Evolutionary conservation across 768 basidiomycete species (phyloP).

Genomic region (Calvatia gigantea): DNA sequence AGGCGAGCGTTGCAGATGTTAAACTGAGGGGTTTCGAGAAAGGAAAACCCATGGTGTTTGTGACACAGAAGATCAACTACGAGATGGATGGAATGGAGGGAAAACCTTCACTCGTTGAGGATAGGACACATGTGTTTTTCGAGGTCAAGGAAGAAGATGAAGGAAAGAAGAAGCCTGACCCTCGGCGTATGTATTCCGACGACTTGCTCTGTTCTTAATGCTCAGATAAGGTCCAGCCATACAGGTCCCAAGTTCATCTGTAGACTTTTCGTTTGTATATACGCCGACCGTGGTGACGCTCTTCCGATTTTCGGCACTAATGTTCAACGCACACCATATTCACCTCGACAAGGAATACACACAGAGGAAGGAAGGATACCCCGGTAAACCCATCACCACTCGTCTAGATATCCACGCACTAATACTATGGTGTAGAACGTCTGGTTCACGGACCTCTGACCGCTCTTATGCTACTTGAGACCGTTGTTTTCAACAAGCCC

Average conservation of each 20-base stretch:
- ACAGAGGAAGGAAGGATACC: slow-evolving; percentile 64
- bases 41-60: slow-evolving; percentile 69
- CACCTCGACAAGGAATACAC: slow-evolving; percentile 80
- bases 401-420: neutral
- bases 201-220: too few relatives aligned
- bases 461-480: slow-evolving; percentile 74
- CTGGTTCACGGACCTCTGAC: slow-evolving; percentile 86
- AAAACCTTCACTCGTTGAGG: slow-evolving; percentile 53
- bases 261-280: slow-evolving; percentile 63
- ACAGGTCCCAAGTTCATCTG: slow-evolving; percentile 40
- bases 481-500: slow-evolving; percentile 47
- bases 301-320: slow-evolving; percentile 85
- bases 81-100: slow-evolving; percentile 35
- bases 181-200: neutral
- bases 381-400: slow-evolving; percentile 39
- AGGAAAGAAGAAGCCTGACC: slow-evolving; percentile 11
- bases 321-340: slow-evolving; percentile 83
- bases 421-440: slow-evolving; percentile 44
- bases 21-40: slow-evolving; percentile 65
- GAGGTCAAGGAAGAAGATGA: slow-evolving; percentile 18
- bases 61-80: slow-evolving; percentile 60
- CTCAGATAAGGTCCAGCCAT: slow-evolving; percentile 34
- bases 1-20: slow-evolving; percentile 45
- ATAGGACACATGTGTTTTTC: slow-evolving; percentile 66
- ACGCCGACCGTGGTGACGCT: slow-evolving; percentile 67